Percentiles rank a stretch among this genome's conserved stretches.
Evolutionary conservation across 768 basidiomycete genomes (phyloP).

Genomic region (Chiua virens): DNA sequence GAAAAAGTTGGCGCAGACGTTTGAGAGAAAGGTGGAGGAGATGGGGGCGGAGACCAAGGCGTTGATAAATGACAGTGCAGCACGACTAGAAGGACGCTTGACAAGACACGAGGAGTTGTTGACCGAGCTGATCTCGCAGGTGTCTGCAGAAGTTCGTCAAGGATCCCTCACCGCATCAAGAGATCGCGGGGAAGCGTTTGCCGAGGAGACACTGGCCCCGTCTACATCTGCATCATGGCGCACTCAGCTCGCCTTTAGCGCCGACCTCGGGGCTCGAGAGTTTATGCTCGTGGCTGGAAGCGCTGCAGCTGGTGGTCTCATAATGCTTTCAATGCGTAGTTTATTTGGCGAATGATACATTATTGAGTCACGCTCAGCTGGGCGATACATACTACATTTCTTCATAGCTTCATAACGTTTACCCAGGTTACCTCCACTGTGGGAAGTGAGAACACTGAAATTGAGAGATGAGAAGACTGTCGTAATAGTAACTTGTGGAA

Average conservation of each 20-base stretch:
- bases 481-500: too few species aligned
- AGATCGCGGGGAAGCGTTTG: conserved; percentile 1
- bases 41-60: conserved; percentile 43
- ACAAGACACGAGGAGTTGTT: conserved; percentile 45
- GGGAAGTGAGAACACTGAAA: too few species aligned
- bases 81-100: conserved; percentile 48
- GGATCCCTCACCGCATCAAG: neutral
- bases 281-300: conserved; percentile 30
- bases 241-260: conserved; percentile 2
- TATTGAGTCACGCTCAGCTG: too few species aligned
- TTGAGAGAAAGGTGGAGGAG: conserved; percentile 78
- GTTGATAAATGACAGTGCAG: conserved; percentile 49
- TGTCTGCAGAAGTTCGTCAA: conserved; percentile 16
- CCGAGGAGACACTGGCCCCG: neutral
- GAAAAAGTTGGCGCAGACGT: conserved; percentile 77
- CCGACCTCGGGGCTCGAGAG: conserved; percentile 12
- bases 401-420: too few species aligned
- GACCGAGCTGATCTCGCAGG: conserved; percentile 25
- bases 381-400: too few species aligned
- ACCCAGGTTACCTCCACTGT: too few species aligned
- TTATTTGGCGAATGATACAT: conserved; percentile 20
- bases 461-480: too few species aligned
- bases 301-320: conserved; percentile 26
- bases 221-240: conserved; percentile 5
- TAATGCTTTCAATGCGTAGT: conserved; percentile 23